A percentile compares a stretch with the other conserved stretches of the same genome.
These are phyloP conservation scores for Obba rivulosa DNA, from an alignment of 768 basidiomycete species.

Conservation along the genomic window DNA sequence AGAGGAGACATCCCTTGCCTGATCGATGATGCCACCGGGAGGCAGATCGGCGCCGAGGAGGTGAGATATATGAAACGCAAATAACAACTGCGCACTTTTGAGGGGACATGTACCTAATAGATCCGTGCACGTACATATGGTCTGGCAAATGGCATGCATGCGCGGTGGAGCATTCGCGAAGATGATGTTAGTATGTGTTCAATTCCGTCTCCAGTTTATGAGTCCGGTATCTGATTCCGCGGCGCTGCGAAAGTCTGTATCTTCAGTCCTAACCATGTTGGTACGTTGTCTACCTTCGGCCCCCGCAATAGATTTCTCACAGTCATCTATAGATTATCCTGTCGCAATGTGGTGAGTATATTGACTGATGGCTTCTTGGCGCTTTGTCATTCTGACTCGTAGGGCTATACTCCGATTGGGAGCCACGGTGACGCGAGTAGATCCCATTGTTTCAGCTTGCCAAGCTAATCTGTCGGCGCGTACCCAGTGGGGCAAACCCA, in stretches of 20 bases:
- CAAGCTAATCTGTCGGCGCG: too few species aligned
- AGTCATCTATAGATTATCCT: conserved; percentile 15
- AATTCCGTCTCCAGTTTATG: neutral
- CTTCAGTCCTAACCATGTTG: conserved; percentile 65
- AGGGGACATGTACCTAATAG: conserved; percentile 20
- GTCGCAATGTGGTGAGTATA: conserved; percentile 19
- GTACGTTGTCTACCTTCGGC: conserved; percentile 7
- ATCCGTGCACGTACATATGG: conserved; percentile 41
- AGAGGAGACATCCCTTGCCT: conserved; percentile 37
- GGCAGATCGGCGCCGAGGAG: conserved; percentile 33
- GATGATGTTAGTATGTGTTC: conserved; percentile 46
- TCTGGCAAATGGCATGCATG: conserved; percentile 41
- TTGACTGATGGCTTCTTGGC: neutral
- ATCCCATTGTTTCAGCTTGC: neutral
- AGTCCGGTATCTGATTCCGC: neutral
- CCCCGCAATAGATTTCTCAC: neutral
- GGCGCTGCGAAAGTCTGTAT: conserved; percentile 41
- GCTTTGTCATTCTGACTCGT: neutral
- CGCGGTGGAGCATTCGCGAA: conserved; percentile 43
- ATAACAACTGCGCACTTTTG: conserved; percentile 8
- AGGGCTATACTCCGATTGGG: conserved; percentile 51
- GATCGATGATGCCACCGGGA: conserved; percentile 46
- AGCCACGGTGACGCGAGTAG: conserved; percentile 49
- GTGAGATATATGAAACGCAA: conserved; percentile 18
- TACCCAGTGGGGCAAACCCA: conserved; percentile 24